phyloP scores from a whole-genome alignment of 495 filamentous ascomycete species.

The Aspergillus steynii region DNA sequence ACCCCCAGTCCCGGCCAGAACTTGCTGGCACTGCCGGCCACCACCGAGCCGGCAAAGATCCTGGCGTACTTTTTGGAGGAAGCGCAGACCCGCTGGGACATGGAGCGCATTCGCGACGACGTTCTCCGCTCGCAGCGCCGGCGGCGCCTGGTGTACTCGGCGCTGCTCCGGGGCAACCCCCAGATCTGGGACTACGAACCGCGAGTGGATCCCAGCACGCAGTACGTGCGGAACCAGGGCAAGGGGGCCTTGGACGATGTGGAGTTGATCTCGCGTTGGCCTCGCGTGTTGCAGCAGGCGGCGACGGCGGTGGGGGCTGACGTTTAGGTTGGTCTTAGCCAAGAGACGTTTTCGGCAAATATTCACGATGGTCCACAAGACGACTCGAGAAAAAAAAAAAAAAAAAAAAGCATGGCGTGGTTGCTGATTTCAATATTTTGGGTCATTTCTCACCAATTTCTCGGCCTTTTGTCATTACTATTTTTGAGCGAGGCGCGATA shows the following conservation, averaged over 20 bases:
- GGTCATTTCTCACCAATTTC: not conserved
- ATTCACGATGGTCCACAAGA: not conserved
- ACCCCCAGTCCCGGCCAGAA: conserved; percentile 40
- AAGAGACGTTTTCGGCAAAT: not conserved
- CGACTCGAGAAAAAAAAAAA: not conserved
- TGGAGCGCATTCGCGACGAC: conserved; percentile 65
- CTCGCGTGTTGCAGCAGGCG: conserved; percentile 42
- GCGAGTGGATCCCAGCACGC: conserved; percentile 65
- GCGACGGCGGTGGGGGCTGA: conserved; percentile 31
- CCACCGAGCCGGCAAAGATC: conserved; percentile 45
- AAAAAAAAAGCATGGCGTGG: not conserved
- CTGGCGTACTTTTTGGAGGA: conserved; percentile 65
- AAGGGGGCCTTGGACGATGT: conserved; percentile 48
- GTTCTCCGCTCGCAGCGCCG: conserved; percentile 72
- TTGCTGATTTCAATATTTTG: conserved; percentile 1
- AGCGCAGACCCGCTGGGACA: conserved; percentile 68
- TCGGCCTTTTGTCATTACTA: conserved; percentile 10
- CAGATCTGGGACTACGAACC: conserved; percentile 80
- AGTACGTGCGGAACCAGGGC: conserved; percentile 59
- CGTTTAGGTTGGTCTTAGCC: not conserved
- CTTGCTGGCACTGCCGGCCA: conserved; percentile 32
- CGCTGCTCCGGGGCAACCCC: conserved; percentile 68
- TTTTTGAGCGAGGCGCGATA: conserved; percentile 41
- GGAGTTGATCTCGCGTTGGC: conserved; percentile 49
- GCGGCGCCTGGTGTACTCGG: conserved; percentile 70